phyloP scores from a whole-genome alignment of 805 yeast genomes.

The Wickerhamomyces mucosus region DNA sequence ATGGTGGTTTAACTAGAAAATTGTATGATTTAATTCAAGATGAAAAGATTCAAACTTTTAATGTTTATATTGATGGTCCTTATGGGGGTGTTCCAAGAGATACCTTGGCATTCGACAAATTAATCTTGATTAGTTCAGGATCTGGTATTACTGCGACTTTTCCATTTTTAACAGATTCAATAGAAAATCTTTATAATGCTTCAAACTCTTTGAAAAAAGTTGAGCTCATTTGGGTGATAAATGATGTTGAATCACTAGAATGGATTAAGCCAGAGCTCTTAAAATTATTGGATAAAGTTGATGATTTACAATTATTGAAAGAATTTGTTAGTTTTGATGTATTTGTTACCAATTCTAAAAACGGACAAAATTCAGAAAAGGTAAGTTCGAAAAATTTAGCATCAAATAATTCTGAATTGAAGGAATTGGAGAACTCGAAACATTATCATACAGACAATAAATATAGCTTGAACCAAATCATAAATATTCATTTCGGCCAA shows the following conservation, averaged over 20 bases:
- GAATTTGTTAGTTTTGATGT: slow-evolving; percentile 16
- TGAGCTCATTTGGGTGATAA: slow-evolving; percentile 37
- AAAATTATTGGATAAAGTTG: neutral
- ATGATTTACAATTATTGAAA: neutral
- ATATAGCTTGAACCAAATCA: neutral
- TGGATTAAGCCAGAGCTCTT: slow-evolving; percentile 34
- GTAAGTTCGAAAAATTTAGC: neutral
- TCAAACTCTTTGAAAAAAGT: slow-evolving; percentile 20
- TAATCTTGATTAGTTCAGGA: slow-evolving; percentile 36
- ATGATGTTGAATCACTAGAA: slow-evolving; percentile 22
- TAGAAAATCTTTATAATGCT: slow-evolving; percentile 5
- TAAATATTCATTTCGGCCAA: slow-evolving; percentile 4
- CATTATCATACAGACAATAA: too few species aligned
- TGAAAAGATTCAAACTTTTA: slow-evolving; percentile 15
- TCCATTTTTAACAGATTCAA: slow-evolving; percentile 29
- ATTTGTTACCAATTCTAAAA: slow-evolving; percentile 21
- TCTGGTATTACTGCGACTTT: slow-evolving; percentile 42
- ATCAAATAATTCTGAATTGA: too few species aligned
- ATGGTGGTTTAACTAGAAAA: slow-evolving; percentile 35
- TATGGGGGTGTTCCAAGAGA: slow-evolving; percentile 46
- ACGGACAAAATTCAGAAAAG: neutral
- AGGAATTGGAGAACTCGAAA: too few species aligned
- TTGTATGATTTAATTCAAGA: slow-evolving; percentile 23
- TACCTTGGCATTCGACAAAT: slow-evolving; percentile 32
- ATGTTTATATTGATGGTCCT: slow-evolving; percentile 44